Evolutionary conservation across 768 basidiomycete species (phyloP), one percentile per base, ranked within the genome.

Genomic region (Boletus sp.): DNA sequence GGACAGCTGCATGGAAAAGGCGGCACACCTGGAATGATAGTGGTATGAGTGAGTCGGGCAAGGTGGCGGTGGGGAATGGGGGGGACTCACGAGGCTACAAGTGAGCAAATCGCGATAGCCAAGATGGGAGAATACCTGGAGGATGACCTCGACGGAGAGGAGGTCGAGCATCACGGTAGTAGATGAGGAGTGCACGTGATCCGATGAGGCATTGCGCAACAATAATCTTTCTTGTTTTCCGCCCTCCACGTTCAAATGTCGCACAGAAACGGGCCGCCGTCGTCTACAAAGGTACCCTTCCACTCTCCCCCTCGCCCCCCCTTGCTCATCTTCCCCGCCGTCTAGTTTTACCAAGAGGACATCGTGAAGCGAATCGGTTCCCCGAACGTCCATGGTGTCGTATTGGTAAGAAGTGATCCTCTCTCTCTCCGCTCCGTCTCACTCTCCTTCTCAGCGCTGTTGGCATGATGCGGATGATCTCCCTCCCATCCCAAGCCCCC

Each of bases 381-480:
- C 32, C 74, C 80, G 1, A 65, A 69, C 47, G 66, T 74, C 27
- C 73, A 78, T 61, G 89, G 82, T 29, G 76, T 89, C 57, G 84
- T 93, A 46, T 69, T 91, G 72, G 90, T 90, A 67, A 55, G 76
- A 61, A 46, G 21, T 51, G 23, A 30, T 29, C 29, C 39, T 25
- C 21, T 30, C 21, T 53, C 23, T 58, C 54, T 13, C 47, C 30
- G 49, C 32, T 35, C 46, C 38, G 29, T 35, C 59, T 58, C 53
- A 65, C 45, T 34, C 5, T 7, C 48, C 40, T n/a, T 37, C 48
- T 9, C 66, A 94, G 92, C 83, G 90, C 72, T 90, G 87, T 63
- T 94, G 92, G 93, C 87, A 90, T 57, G 90, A 93, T 67, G 83
- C 85, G 10, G 91, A 94, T 59, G 90, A 91, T 55, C 66, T 82